Evolutionary conservation across 2,329 filamentous ascomycete genomes (phyloP).

Genomic region (Colletotrichum truncatum): DNA sequence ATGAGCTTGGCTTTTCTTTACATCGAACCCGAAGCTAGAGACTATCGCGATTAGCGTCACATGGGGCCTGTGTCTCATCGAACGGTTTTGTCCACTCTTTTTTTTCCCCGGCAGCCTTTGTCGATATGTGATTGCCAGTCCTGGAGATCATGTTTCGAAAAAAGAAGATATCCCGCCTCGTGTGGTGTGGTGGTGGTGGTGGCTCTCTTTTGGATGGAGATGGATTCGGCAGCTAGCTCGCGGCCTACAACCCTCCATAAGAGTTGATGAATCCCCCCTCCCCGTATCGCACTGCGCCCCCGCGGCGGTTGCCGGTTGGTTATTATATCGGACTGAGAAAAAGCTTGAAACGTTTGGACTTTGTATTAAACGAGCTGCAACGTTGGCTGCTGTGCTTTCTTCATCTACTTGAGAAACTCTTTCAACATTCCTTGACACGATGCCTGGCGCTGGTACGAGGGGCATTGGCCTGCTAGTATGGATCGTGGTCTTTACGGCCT

Average conservation of each 20-base stretch:
- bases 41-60: constrained; percentile 12
- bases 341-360: no score
- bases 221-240: no score
- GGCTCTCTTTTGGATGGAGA: no score
- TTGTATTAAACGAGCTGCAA: no score
- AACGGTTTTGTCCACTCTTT: constrained; percentile 14
- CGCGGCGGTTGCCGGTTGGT: constrained; percentile 1
- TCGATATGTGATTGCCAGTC: constrained; percentile 15
- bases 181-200: background rate
- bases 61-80: constrained; percentile 8
- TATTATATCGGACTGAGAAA: no score
- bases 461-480: constrained; percentile 21
- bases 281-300: background rate
- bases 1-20: background rate
- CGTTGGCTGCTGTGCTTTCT: no score
- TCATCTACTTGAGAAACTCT: no score
- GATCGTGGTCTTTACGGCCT: constrained; percentile 31
- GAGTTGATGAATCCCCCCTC: constrained; percentile 6
- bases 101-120: background rate
- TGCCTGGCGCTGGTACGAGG: constrained; percentile 21
- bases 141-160: constrained; percentile 16
- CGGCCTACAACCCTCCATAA: no score
- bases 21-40: background rate
- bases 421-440: background rate
- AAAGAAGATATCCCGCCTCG: background rate